A percentile compares a stretch with the other conserved stretches of the same genome.
Evolutionary conservation across 1,284 basidiomycete genomes (phyloP).

Genomic region (Volvariella surrecta): DNA sequence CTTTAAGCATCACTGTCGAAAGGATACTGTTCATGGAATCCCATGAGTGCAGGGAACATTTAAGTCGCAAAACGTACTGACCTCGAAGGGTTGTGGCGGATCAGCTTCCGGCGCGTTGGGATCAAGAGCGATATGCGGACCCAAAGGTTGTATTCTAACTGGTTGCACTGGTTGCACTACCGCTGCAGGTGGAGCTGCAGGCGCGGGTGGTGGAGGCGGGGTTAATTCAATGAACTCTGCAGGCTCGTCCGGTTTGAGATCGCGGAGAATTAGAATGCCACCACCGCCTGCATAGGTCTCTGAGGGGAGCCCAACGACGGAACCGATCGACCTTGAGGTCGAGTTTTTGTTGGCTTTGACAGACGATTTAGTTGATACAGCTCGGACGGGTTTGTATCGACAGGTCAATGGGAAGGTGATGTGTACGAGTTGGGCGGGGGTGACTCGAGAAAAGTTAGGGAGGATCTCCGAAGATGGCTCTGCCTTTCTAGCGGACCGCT

Average conservation of each 20-base stretch:
- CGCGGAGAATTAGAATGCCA: slow-evolving; percentile 75
- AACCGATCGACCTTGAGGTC: slow-evolving; percentile 14
- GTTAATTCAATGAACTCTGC: slow-evolving; percentile 72
- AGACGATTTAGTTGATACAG: slow-evolving; percentile 49
- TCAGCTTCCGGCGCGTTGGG: slow-evolving; percentile 70
- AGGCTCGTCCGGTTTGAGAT: slow-evolving; percentile 57
- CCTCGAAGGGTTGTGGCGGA: slow-evolving; percentile 74
- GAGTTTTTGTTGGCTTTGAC: slow-evolving; percentile 28
- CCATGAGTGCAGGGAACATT: slow-evolving; percentile 7
- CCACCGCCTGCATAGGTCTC: slow-evolving; percentile 71
- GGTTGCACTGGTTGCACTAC: slow-evolving; percentile 13
- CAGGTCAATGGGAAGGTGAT: slow-evolving; percentile 75
- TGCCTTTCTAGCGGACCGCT: slow-evolving; percentile 40
- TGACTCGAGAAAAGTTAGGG: slow-evolving; percentile 89
- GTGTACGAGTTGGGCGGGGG: slow-evolving; percentile 81
- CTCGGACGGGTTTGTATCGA: slow-evolving; percentile 87
- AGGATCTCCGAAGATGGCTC: slow-evolving; percentile 77
- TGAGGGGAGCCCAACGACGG: slow-evolving; percentile 27
- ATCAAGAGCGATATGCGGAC: slow-evolving; percentile 55
- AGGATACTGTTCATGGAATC: slow-evolving; percentile 46
- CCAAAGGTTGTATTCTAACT: slow-evolving; percentile 19
- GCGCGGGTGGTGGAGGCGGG: slow-evolving; percentile 29
- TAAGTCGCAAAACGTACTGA: slow-evolving; percentile 27
- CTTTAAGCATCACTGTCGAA: slow-evolving; percentile 52
- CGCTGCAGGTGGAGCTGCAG: slow-evolving; percentile 19